Evolutionary conservation across 1,284 basidiomycete species (phyloP), one percentile per base, ranked within the genome.

Genomic region (Ustilago bromivora): DNA sequence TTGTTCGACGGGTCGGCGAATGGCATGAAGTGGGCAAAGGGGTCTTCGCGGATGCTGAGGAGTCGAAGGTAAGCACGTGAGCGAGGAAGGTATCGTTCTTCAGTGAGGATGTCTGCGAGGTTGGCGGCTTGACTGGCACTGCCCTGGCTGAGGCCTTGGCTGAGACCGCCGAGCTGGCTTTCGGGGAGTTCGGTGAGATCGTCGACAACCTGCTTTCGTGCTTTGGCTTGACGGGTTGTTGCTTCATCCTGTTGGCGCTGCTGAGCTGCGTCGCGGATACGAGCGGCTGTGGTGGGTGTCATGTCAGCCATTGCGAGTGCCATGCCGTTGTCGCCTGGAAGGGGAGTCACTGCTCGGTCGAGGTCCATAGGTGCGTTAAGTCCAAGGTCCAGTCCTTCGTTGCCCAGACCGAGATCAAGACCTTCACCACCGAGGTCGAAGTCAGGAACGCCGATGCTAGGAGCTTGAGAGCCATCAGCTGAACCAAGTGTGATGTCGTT

Each of bases 1-100:
- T 90, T 88, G 82, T 90, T 92, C 1, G 91, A 93, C 0, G 72
- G 72, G 41, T 74, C 73, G 58, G 66, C 68, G 51, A 74, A 78
- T 1, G 95, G 94, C 57, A 96, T 87, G 88, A 96, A 96, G 84
- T 95, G 92, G 3, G 91, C 88, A 2, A 93, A 88, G 15, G 95
- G 95, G 81, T 97, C 94, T 31, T 92, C 91, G 41, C 93, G 91
- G 79, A 96, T 94, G 82, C 93, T 91, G 58, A 93, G 89, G 10
- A 96, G 89, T 28, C 92, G 91, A 89, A 94, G 91, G 60, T 94
- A 90, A 59, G 92, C 89, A 1, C 92, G 88, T 12, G 94, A 94
- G 35, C 92, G 90, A 7, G 94, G 94, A 55, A 97, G 91, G 85
- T 92, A 95, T 58, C 91, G 91, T 71, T 94, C 92, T 71, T 87